Percentiles rank a stretch among this genome's conserved stretches.
These are phyloP conservation scores for Yamadazyma atlantica DNA, from an alignment of 1,139 yeast genomes.

Conservation along the genomic window DNA sequence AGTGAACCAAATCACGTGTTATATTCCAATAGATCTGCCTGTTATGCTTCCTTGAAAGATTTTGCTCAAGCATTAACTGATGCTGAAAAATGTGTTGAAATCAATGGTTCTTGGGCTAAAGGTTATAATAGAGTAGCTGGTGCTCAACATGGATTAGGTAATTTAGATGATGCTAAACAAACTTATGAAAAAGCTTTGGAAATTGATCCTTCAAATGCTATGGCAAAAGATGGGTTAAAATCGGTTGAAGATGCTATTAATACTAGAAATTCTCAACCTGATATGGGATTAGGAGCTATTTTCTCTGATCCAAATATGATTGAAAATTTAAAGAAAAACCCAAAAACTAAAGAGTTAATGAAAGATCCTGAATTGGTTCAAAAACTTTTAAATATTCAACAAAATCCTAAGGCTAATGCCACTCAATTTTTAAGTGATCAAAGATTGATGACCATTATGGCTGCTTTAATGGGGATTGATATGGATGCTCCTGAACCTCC, in stretches of 20 bases:
- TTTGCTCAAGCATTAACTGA: slow-evolving; percentile 75
- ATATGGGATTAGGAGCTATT: slow-evolving; percentile 73
- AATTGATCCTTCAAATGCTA: slow-evolving; percentile 76
- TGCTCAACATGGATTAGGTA: slow-evolving; percentile 83
- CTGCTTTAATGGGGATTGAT: slow-evolving; percentile 82
- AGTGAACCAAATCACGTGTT: slow-evolving; percentile 83
- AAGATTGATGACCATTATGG: slow-evolving; percentile 85
- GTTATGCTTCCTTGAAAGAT: slow-evolving; percentile 76
- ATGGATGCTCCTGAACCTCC: slow-evolving; percentile 50
- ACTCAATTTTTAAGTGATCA: slow-evolving; percentile 72
- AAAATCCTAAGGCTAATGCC: slow-evolving; percentile 74
- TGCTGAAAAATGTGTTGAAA: slow-evolving; percentile 77
- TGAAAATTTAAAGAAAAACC: slow-evolving; percentile 73
- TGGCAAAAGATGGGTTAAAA: slow-evolving; percentile 82
- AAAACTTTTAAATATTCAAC: slow-evolving; percentile 63
- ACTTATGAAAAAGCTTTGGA: slow-evolving; percentile 81
- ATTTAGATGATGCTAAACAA: slow-evolving; percentile 65
- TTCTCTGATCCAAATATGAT: slow-evolving; percentile 81
- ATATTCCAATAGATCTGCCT: slow-evolving; percentile 92
- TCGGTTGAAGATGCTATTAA: slow-evolving; percentile 61
- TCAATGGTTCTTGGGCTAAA: slow-evolving; percentile 88
- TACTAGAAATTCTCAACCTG: slow-evolving; percentile 52
- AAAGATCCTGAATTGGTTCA: slow-evolving; percentile 83
- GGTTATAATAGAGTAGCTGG: slow-evolving; percentile 94
- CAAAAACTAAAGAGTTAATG: slow-evolving; percentile 84